Base-by-base conservation (phyloP, 2,329 filamentous ascomycete genomes). In the Scolecobasidium constrictum region DNA sequence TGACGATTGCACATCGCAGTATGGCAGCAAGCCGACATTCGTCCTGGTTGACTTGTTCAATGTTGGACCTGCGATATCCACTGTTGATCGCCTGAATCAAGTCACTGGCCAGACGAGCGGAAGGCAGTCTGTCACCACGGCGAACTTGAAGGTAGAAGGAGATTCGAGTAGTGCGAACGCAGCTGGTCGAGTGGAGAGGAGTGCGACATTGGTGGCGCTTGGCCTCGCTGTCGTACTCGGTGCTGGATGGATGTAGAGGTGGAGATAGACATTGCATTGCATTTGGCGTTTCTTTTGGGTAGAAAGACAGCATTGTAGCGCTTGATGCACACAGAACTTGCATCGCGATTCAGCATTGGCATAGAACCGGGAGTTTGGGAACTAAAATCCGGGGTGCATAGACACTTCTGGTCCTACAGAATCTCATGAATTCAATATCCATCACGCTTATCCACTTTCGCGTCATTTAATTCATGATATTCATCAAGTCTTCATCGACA, bases 11-110 rank as follows among this genome's bases (percentile, higher is more conserved):
- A 23, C 56, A 63, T 35, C 58, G 57, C 45, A 88, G 77, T 90
- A 81, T 67, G 71, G 72, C n/a, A 60, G 64, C 20, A 66, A 70
- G 39, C 83, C 85, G n/a, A 78, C 71, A 3, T 88, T 86, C 52
- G 71, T 86, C 16, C 69, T 92, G 7, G 83, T 90, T 1, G 85
- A 93, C 60, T 90, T 86, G 59, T 87, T 80, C 59, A 80, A 85
- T 57, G 69, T 78, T 46, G 84, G 81, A 0, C 77, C 81, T 0
- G 75, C 82, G 22, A 75, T 92, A 43, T 66, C 69, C 5, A 78
- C 79, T 1, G 79, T 83, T 2, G 85, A 92, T 60, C 60, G 53
- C 36, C 59, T 86, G 53, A 90, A 90, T 57, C 63, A 65, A 18
- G 65, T 75, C 19, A 61, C 59, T 5, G 52, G 57, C 20, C 23